Evolutionary conservation across 805 yeast genomes (phyloP), one percentile per base, ranked within the genome.

Genomic region (Cyberlindnera veronae): DNA sequence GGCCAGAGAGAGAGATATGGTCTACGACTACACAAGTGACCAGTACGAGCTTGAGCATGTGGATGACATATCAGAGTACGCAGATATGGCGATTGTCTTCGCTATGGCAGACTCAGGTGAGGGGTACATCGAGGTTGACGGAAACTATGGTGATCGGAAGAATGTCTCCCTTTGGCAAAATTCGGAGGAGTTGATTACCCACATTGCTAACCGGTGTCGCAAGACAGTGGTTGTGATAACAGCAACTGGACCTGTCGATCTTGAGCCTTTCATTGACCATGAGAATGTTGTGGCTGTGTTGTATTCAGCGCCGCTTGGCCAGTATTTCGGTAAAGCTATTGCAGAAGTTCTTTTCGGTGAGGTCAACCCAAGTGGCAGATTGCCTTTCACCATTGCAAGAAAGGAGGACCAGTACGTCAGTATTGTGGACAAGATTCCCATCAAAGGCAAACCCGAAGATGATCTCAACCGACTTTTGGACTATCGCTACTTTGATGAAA

Each of bases 371-470:
- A 74, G 81, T 27, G 86, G 85, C 5, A 68, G 72, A 44, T 63
- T 80, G 26, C 84, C 86, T 1, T 78, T 79, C 52, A 77, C 85
- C 4, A 69, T 79, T 46, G 82, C 85, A 11, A 72, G 69, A 51
- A 71, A 73, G 45, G 62, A 61, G 36, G 59, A 53, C 38, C 80
- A 57, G 48, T 70, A 78, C 47, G 74, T 71, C 19, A 72, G 74
- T 17, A 61, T 75, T 10, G 49, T 73, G 39, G 70, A 67, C 34
- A 64, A 59, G 26, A 57, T 64, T 12, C 59, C 61, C 4, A 48
- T 54, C 18, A 51, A 64, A 34, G 69, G 69, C 1, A 45, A 48
- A 23, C 69, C 72, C 11, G 62, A 58, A 32, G 66, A 61, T 47
- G 64, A 60, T 39, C 41, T 53, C 21, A 58, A 60, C 56, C 29